Base-by-base conservation (phyloP, 805 yeast species). In the Lipomyces orientalis region DNA sequence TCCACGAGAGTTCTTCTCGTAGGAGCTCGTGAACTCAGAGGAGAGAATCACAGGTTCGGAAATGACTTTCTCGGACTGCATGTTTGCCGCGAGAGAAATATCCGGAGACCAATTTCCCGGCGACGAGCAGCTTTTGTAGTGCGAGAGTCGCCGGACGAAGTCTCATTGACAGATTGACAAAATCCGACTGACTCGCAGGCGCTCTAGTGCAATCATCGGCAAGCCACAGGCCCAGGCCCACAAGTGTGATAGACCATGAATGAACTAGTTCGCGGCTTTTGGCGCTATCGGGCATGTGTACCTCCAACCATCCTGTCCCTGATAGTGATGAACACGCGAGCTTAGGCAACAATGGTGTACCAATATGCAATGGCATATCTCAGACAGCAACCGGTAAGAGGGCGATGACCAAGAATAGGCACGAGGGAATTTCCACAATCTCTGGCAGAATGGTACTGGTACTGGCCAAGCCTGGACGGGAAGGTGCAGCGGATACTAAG, bases 31-130 rank as follows among this genome's bases (percentile, higher is more conserved):
- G 55, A 52, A 52, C 55, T 52, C 55, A 33, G 55, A 1, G 1
- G 55, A 52, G 55, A 52, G 55, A n/a, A 52, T 52, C 29, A 52
- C 55, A n/a, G 55, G 55, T 34, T 52, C 55, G 14, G n/a, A 25
- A 14, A 52, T 52, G 55, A 8, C 2, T 25, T 52, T 52, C 29
- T 52, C 55, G 12, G 55, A 10, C 55, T 52, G 55, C 55, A 52
- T 52, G n/a, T 31, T 25, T 29, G 22, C 7, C 9, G n/a, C 8
- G 22, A n/a, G 22, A 43, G 10, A 9, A 43, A n/a, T 14, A 19
- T 43, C 49, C 7, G 43, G 9, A n/a, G 9, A 43, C 19, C 16
- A 43, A 43, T 6, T n/a, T 3, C 4, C 4, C 9, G n/a, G 25
- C 22, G 12, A 43, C n/a, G 22, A 10, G 19, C 22, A n/a, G 22